Evolutionary conservation across 345 rosid species (phyloP).

Genomic region (Linum tenue): DNA sequence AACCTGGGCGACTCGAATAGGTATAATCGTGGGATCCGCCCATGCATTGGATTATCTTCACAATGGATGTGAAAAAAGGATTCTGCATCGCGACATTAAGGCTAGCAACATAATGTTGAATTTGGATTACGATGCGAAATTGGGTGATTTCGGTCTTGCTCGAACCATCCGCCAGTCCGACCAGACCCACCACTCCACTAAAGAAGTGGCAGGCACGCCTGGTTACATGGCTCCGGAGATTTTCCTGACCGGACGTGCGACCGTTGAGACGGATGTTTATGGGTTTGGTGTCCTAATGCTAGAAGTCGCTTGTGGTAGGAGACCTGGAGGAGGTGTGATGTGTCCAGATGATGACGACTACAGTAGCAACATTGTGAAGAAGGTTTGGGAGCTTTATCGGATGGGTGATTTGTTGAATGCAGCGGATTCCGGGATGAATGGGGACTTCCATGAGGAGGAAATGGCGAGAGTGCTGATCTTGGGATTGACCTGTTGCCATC

Average conservation of each 20-base stretch:
- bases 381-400: conserved; percentile 58
- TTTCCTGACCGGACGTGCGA: conserved; percentile 27
- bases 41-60: conserved; percentile 38
- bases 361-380: conserved; percentile 44
- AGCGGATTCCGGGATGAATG: conserved; percentile 43
- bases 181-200: conserved; percentile 18
- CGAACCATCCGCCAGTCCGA: conserved; percentile 18
- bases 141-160: conserved; percentile 33
- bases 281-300: conserved; percentile 31
- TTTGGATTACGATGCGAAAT: conserved; percentile 24
- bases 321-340: conserved; percentile 17
- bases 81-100: conserved; percentile 36
- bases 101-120: conserved; percentile 37
- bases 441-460: conserved; percentile 25
- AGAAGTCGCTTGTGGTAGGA: conserved; percentile 29
- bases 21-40: conserved; percentile 30
- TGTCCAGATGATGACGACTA: conserved; percentile 26
- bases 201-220: conserved; percentile 36
- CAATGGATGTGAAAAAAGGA: conserved; percentile 29
- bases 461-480: conserved; percentile 40
- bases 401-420: conserved; percentile 34
- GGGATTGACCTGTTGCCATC: conserved; percentile 75
- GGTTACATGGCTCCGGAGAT: conserved; percentile 33
- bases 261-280: conserved; percentile 26
- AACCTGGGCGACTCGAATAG: conserved; percentile 25